These are phyloP conservation scores for Scedosporium apiospermum DNA, from an alignment of 2,329 filamentous ascomycete genomes.

Conservation along the genomic window DNA sequence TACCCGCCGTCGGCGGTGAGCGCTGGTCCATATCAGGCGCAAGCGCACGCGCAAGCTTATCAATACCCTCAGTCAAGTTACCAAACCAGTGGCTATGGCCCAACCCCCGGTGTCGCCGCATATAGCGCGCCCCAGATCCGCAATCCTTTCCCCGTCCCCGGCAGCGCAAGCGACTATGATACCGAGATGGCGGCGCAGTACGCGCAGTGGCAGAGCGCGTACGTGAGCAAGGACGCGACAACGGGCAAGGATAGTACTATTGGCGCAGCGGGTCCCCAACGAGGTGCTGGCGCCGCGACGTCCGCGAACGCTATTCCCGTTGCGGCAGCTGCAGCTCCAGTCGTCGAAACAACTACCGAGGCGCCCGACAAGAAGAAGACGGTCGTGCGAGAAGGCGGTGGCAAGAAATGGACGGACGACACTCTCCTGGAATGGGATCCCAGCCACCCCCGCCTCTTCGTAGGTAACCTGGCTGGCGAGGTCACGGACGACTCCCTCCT, in stretches of 20 bases:
- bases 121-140: conserved; percentile 50
- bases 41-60: conserved; percentile 14
- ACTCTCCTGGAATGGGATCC: conserved; percentile 93
- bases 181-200: conserved; percentile 85
- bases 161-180: conserved; percentile 43
- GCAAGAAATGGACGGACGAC: conserved; percentile 85
- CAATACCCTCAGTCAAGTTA: conserved; percentile 21
- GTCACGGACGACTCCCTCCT: conserved; percentile 92
- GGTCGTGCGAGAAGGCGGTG: conserved; percentile 78
- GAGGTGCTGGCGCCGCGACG: conserved; percentile 19
- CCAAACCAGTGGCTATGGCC: conserved; percentile 22
- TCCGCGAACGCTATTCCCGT: conserved; percentile 18
- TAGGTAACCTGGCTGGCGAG: conserved; percentile 93
- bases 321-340: conserved; percentile 30
- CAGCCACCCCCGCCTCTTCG: conserved; percentile 85
- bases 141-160: conserved; percentile 70
- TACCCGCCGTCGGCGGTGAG: conserved; percentile 20
- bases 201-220: conserved; percentile 90
- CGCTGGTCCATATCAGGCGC: conserved; percentile 11
- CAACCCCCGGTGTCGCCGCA: conserved; percentile 14
- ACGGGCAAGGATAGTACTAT: conserved; percentile 12
- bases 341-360: conserved; percentile 16
- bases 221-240: conserved; percentile 53
- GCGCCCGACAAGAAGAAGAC: conserved; percentile 64
- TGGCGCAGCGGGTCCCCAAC: conserved; percentile 13